Conservation (phyloP, 1,284 basidiomycete species). For the Meripilus lineatus region DNA sequence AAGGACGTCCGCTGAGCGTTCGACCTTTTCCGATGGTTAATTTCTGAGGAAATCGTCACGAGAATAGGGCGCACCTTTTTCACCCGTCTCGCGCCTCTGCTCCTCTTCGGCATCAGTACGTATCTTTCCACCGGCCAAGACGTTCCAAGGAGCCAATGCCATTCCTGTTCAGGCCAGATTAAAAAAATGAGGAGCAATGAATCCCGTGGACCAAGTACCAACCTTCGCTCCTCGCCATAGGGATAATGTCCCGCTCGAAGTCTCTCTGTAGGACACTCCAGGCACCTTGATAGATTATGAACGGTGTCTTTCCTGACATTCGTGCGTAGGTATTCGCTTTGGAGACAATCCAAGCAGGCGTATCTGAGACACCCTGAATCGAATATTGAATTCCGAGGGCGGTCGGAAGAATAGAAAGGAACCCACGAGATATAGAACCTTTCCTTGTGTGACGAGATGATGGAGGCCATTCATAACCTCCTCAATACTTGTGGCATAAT, state of each 20-base stretch:
- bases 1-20: constrained; percentile 8
- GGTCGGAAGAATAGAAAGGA: not conserved
- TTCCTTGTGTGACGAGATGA: constrained; percentile 35
- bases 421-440: constrained; percentile 40
- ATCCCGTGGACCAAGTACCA: not conserved
- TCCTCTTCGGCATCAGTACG: constrained; percentile 41
- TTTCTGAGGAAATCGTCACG: not conserved
- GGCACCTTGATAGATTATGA: constrained; percentile 42
- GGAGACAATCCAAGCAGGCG: constrained; percentile 50
- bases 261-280: constrained; percentile 44
- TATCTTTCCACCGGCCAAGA: constrained; percentile 40
- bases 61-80: constrained; percentile 22
- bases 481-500: constrained; percentile 38
- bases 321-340: constrained; percentile 48
- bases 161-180: constrained; percentile 24
- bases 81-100: constrained; percentile 30
- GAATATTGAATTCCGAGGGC: not conserved
- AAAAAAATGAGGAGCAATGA: not conserved
- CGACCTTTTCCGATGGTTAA: constrained; percentile 1
- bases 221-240: constrained; percentile 31
- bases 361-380: constrained; percentile 32
- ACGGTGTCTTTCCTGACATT: constrained; percentile 30
- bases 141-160: constrained; percentile 44
- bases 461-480: constrained; percentile 50
- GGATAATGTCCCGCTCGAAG: constrained; percentile 54